A percentile compares a stretch with the other conserved stretches of the same genome.
phyloP scores from a whole-genome alignment of 768 basidiomycete genomes.

The Ramaria sp. region DNA sequence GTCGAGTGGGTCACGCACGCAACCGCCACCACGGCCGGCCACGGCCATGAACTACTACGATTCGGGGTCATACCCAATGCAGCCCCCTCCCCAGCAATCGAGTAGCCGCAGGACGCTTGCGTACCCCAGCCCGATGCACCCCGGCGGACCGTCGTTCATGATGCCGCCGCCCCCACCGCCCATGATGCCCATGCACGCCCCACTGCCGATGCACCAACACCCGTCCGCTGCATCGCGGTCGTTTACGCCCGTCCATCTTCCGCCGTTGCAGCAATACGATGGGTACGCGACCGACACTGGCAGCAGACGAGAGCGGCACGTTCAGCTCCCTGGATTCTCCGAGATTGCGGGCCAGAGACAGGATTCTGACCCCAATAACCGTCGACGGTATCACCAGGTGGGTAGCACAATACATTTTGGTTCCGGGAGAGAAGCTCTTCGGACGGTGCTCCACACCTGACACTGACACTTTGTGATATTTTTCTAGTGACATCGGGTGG shows the following conservation, averaged over 20 bases:
- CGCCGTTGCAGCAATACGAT: conserved; percentile 5
- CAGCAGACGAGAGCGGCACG: background rate
- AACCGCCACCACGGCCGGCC: background rate
- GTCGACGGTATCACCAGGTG: background rate
- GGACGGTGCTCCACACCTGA: no score
- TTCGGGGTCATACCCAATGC: background rate
- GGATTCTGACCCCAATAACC: background rate
- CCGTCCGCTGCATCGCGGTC: background rate
- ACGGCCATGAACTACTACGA: conserved; percentile 1
- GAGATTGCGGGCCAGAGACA: background rate
- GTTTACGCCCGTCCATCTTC: background rate
- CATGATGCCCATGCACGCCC: background rate
- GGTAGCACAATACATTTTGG: no score
- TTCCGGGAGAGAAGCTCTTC: no score
- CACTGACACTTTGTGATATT: no score
- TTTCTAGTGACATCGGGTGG: no score
- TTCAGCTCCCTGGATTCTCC: conserved; percentile 6
- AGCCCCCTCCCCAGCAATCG: background rate
- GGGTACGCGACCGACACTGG: conserved; percentile 6
- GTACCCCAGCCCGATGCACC: background rate
- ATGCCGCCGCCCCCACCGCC: conserved; percentile 3
- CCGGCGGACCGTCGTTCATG: background rate
- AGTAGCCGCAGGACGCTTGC: background rate
- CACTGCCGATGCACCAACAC: background rate
- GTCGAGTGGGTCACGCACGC: background rate